Evolutionary conservation across 1,284 basidiomycete genomes (phyloP).

Genomic region (Ceratobasidium sp.): DNA sequence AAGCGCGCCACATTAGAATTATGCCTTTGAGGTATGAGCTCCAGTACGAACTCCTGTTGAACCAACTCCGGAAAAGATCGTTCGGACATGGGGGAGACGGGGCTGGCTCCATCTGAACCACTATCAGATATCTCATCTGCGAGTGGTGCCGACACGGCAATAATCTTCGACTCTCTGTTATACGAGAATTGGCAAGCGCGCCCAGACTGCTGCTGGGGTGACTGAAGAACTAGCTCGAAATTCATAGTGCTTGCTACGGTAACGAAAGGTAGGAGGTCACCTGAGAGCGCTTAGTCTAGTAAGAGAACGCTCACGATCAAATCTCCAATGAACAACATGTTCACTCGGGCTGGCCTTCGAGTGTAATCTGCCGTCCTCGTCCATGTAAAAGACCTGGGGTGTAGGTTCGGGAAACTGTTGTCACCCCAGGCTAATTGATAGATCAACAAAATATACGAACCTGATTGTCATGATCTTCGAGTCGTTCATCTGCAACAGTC

Average conservation of each 20-base stretch:
- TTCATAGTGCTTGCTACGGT: background rate
- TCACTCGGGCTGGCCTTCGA: conserved; percentile 3
- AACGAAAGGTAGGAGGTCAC: too few species aligned
- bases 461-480: conserved; percentile 10
- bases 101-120: background rate
- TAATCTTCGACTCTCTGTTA: background rate
- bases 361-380: conserved; percentile 12
- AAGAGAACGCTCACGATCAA: background rate
- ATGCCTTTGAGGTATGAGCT: background rate
- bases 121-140: background rate
- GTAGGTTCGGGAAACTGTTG: background rate
- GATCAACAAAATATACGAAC: background rate
- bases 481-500: background rate
- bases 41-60: background rate
- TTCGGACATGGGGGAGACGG: background rate
- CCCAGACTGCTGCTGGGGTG: background rate
- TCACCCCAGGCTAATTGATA: background rate
- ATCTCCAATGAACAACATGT: background rate
- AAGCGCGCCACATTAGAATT: background rate
- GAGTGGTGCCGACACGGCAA: background rate
- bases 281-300: too few species aligned
- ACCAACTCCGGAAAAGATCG: background rate
- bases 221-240: background rate
- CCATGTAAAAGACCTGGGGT: conserved; percentile 19
- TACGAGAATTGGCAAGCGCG: conserved; percentile 1